Evolutionary conservation across 345 rosid genomes (phyloP).

Genomic region (Bruguiera gymnorhiza): DNA sequence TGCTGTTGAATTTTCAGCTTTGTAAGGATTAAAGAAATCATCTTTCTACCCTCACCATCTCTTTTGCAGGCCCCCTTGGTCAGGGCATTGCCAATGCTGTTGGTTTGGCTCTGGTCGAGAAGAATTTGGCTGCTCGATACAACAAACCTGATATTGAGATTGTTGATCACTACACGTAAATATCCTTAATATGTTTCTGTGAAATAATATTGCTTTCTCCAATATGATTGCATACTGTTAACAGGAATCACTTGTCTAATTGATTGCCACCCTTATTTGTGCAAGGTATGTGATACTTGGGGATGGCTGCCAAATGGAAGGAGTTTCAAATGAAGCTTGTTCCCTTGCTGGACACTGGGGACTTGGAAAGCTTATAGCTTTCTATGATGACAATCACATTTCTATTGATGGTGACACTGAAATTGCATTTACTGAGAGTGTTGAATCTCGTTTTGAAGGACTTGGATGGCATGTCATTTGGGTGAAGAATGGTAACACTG

Average conservation of each 20-base stretch:
- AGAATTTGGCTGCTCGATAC: conserved; percentile 85
- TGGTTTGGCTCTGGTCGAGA: conserved; percentile 92
- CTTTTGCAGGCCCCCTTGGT: conserved; percentile 78
- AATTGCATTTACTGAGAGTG: conserved; percentile 93
- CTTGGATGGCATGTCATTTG: conserved; percentile 99
- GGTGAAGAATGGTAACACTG: conserved; percentile 99
- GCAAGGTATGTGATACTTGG: conserved; percentile 71
- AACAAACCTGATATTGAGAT: conserved; percentile 77
- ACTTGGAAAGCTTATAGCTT: conserved; percentile 95
- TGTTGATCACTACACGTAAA: conserved; percentile 88
- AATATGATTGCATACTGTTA: background rate
- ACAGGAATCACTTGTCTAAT: background rate
- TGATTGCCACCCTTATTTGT: background rate
- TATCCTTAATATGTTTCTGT: background rate
- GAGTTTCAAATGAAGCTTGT: conserved; percentile 86
- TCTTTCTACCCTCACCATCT: background rate
- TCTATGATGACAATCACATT: conserved; percentile 99
- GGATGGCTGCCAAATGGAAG: conserved; percentile 99
- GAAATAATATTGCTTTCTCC: background rate
- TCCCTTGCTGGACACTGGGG: conserved; percentile 99
- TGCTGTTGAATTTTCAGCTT: background rate
- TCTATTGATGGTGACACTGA: conserved; percentile 98
- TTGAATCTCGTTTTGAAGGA: conserved; percentile 81
- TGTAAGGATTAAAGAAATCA: background rate
- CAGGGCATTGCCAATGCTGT: conserved; percentile 93